Base-by-base conservation (phyloP, 768 basidiomycete species). In the Gymnopilus dilepis region DNA sequence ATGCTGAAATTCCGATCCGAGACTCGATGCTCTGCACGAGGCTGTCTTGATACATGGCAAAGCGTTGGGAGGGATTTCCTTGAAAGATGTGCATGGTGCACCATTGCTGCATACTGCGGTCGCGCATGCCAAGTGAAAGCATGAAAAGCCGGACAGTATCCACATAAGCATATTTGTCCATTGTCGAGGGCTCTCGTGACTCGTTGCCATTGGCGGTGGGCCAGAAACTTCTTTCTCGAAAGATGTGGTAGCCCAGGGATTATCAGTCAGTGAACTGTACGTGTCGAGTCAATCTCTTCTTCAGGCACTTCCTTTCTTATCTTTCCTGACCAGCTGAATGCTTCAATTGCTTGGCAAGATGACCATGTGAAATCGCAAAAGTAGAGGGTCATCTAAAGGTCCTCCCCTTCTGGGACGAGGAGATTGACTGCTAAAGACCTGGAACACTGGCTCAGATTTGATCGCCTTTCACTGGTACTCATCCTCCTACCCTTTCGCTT, bases 321-420 rank as follows among this genome's bases (percentile, higher is more conserved):
- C 19, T 26, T 22, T 22, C 30, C 40, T 22, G 21, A 22, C 11
- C 19, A 63, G 53, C 57, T 1, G 47, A 48, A 13, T 59, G 42
- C 24, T n/a, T 63, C 8, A 59, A 63, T 30, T 48, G 58, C 12
- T 54, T 63, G 11, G 53, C 43, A 30, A 42, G 62, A 24, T 63
- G 62, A 58, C 62, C 62, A 15, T 63, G 57, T 3, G 61, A 63
- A 30, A 52, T 63, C 6, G 57, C 50, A 8, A 63, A 63, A 47
- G 61, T 54, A 38, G 52, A 63, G 38, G 19, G 30, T 1, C 42
- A 54, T 9, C 57, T 63, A 21, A 55, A 63, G 24, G 9, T 38
- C 5, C 61, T 58, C 42, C 48, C 56, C 12, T 63, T 63, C 30
- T 63, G 56, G 56, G 21, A 58, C 17, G 31, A 63, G 34, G 57